A percentile compares a stretch with the other conserved stretches of the same genome.
Evolutionary conservation across 768 basidiomycete species (phyloP).

Genomic region (Pleurotus cornucopiae): DNA sequence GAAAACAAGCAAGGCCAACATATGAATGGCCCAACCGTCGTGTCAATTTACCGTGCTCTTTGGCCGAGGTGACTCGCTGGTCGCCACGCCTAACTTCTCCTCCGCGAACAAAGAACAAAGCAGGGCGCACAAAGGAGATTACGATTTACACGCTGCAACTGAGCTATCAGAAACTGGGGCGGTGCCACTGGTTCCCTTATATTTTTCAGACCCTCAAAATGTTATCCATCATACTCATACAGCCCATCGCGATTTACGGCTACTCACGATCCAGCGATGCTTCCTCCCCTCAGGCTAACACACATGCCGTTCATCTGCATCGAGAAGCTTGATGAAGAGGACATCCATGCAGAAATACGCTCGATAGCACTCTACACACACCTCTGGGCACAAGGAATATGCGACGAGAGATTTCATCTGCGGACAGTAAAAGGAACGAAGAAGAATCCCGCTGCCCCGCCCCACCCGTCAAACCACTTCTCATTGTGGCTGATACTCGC

Average conservation of each 20-base stretch:
- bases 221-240: background rate
- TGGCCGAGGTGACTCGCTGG: too few relatives aligned
- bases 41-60: too few relatives aligned
- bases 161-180: background rate
- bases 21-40: too few relatives aligned
- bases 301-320: background rate
- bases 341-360: conserved; percentile 8
- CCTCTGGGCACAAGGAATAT: conserved; percentile 15
- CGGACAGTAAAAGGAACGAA: background rate
- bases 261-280: too few relatives aligned
- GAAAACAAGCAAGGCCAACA: too few relatives aligned
- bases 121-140: background rate
- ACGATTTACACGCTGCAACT: background rate
- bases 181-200: background rate
- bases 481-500: conserved; percentile 16
- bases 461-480: conserved; percentile 17
- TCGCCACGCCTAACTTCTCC: background rate
- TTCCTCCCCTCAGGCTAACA: too few relatives aligned
- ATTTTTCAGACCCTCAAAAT: background rate
- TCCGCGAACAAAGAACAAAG: background rate
- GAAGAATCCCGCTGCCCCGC: conserved; percentile 6
- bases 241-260: background rate
- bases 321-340: conserved; percentile 1
- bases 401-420: conserved; percentile 18
- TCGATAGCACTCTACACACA: conserved; percentile 16